phyloP scores from a whole-genome alignment of 2,329 filamentous ascomycete species.

The Aspergillus versicolor region DNA sequence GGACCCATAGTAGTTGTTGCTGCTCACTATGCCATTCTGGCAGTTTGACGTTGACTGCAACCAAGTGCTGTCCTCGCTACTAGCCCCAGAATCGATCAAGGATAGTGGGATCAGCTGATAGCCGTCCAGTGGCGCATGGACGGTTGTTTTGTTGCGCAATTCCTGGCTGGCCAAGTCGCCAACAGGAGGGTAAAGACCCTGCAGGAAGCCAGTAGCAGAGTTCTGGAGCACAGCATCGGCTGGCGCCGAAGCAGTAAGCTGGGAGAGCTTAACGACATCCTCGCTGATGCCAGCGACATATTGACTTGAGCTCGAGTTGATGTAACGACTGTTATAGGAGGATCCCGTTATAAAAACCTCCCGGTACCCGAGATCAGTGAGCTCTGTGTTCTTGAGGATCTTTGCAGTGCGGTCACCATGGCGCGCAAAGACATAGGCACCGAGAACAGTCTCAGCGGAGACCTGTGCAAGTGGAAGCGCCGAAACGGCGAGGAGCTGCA shows the following conservation, averaged over 20 bases:
- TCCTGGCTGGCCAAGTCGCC: slow-evolving; percentile 57
- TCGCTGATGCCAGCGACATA: slow-evolving; percentile 67
- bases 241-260: slow-evolving; percentile 72
- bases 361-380: slow-evolving; percentile 77
- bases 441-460: slow-evolving; percentile 67
- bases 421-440: slow-evolving; percentile 82
- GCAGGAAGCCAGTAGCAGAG: slow-evolving; percentile 76
- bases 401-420: slow-evolving; percentile 89
- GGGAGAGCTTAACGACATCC: slow-evolving; percentile 65
- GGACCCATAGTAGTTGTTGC: slow-evolving; percentile 58
- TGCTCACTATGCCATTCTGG: slow-evolving; percentile 55
- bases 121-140: slow-evolving; percentile 69
- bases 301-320: slow-evolving; percentile 58
- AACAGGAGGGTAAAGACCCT: slow-evolving; percentile 82
- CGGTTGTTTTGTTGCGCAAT: slow-evolving; percentile 67
- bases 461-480: slow-evolving; percentile 25
- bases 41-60: slow-evolving; percentile 59
- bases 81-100: slow-evolving; percentile 58
- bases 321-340: slow-evolving; percentile 76
- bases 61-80: slow-evolving; percentile 59
- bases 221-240: slow-evolving; percentile 75
- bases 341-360: slow-evolving; percentile 71
- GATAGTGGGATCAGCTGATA: slow-evolving; percentile 83
- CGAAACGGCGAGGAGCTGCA: slow-evolving; percentile 27
- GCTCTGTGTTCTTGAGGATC: slow-evolving; percentile 64